Conservation (phyloP, 106 monocot genomes). For the Hemerocallis citrina region DNA sequence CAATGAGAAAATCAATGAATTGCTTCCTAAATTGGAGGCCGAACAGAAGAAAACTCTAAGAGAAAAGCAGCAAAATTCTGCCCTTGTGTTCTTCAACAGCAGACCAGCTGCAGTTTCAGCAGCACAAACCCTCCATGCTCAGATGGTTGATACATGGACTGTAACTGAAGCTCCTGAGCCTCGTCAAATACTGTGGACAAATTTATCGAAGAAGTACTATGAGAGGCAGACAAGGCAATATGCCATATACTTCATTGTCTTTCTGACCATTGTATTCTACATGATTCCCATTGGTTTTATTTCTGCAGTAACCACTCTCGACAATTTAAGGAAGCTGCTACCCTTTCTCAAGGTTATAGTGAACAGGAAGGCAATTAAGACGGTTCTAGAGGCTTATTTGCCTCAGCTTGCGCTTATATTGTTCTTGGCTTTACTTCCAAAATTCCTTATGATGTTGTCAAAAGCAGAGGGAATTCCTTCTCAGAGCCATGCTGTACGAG, state of each 20-base stretch:
- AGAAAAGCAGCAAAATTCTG: conserved; percentile 71
- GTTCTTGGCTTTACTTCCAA: conserved; percentile 86
- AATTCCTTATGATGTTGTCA: conserved; percentile 75
- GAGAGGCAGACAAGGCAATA: conserved; percentile 48
- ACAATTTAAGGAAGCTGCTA: conserved; percentile 45
- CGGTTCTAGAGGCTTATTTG: conserved; percentile 72
- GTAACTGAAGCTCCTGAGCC: conserved; percentile 92
- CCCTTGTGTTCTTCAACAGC: conserved; percentile 73
- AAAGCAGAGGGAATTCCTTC: conserved; percentile 75
- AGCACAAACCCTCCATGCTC: conserved; percentile 78
- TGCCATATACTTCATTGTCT: conserved; percentile 61
- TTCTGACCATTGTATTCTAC: conserved; percentile 83
- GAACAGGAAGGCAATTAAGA: conserved; percentile 40
- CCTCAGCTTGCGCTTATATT: conserved; percentile 87
- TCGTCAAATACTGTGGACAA: conserved; percentile 66
- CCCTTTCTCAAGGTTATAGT: conserved; percentile 78
- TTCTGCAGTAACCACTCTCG: conserved; percentile 75
- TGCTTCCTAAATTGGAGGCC: conserved; percentile 54
- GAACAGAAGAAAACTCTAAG: conserved; percentile 65
- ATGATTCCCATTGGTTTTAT: conserved; percentile 72
- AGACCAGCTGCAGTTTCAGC: conserved; percentile 68
- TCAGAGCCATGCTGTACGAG: conserved; percentile 54
- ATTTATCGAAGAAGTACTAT: conserved; percentile 62
- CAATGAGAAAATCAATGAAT: conserved; percentile 75
- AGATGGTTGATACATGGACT: conserved; percentile 59